Base-by-base conservation (phyloP, 2,329 filamentous ascomycete species). In the Pseudogymnoascus sp. region DNA sequence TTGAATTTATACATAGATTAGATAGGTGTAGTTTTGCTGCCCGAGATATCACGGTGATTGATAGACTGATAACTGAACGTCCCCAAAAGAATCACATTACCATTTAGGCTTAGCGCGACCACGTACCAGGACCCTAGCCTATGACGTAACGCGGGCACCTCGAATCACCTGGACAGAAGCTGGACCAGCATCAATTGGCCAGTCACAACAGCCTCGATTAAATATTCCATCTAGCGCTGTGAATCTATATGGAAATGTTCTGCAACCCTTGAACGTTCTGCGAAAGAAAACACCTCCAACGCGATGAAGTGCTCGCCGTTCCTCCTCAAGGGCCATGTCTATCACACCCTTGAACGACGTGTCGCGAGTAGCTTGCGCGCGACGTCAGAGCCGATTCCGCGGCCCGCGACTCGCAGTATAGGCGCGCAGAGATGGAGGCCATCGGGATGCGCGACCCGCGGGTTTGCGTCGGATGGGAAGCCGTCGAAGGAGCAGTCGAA, bases 291-390 rank as follows among this genome's bases (percentile, higher is more conserved):
- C n/a, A 2, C 47, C 28, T 32, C 11, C n/a, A 54, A 32, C 28
- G 47, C 47, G 47, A 58, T 58, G 57, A 58, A 58, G 57, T 58
- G 34, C 32, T 37, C 18, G 37, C 20, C 32, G 38, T 58, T 39
- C 34, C 57, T 58, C 18, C 57, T 38, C 16, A 58, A 58, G 20
- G 18, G 57, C 57, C 20, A 30, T 39, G 57, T 39, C 12, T 58
- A 37, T 37, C 32, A 38, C 14, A 58, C 12, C 18, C n/a, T 58
- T 37, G 57, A 58, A n/a, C 32, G 57, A 16, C 57, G 34, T 8
- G 25, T 58, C 11, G 34, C 22, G 1, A 32, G 47, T 14, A 54
- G 47, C 47, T 18, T 54, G 8, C 47, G 20, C 57, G 34, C 57
- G 12, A 38, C 37, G 20, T 25, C 32, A 58, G 34, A 58, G 16